Conservation (phyloP, 352 stramenopile genomes). For the Phytophthora melonis region DNA sequence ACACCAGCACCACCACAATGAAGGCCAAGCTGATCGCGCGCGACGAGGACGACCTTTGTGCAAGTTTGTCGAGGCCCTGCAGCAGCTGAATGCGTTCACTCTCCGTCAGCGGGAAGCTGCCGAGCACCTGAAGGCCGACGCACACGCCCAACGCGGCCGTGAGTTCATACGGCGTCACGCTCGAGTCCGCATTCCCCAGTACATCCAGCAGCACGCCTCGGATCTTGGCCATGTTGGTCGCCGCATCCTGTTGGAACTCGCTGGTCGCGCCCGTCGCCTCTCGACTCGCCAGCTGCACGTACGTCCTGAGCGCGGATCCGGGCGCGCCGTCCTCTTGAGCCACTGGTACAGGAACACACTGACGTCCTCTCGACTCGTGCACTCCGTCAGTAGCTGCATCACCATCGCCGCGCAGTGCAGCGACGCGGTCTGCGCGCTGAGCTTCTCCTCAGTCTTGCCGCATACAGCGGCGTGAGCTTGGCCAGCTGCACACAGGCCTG, state of each 20-base stretch:
- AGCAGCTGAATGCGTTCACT: conserved; percentile 57
- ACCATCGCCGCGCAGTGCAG: conserved; percentile 37
- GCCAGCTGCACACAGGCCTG: conserved; percentile 46
- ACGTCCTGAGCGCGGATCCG: conserved; percentile 30
- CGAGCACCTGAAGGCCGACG: conserved; percentile 56
- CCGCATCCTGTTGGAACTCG: conserved; percentile 36
- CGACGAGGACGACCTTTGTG: conserved; percentile 29
- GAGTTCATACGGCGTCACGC: conserved; percentile 37
- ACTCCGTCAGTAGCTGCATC: conserved; percentile 29
- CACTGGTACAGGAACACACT: conserved; percentile 48
- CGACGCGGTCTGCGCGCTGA: conserved; percentile 40
- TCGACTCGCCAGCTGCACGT: conserved; percentile 32
- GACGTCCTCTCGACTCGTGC: conserved; percentile 33
- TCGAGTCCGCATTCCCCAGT: conserved; percentile 19
- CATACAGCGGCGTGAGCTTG: conserved; percentile 50
- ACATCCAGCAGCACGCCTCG: conserved; percentile 34
- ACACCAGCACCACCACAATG: conserved; percentile 64
- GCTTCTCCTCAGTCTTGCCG: conserved; percentile 40
- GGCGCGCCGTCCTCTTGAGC: conserved; percentile 6
- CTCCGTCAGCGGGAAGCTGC: conserved; percentile 58
- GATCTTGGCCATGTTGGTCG: conserved; percentile 24
- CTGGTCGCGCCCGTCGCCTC: conserved; percentile 6
- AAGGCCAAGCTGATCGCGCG: conserved; percentile 65
- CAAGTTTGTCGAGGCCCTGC: conserved; percentile 51
- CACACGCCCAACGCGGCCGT: conserved; percentile 51